Conservation (phyloP, 2,329 filamentous ascomycete species). For the Pseudogymnoascus sp. region DNA sequence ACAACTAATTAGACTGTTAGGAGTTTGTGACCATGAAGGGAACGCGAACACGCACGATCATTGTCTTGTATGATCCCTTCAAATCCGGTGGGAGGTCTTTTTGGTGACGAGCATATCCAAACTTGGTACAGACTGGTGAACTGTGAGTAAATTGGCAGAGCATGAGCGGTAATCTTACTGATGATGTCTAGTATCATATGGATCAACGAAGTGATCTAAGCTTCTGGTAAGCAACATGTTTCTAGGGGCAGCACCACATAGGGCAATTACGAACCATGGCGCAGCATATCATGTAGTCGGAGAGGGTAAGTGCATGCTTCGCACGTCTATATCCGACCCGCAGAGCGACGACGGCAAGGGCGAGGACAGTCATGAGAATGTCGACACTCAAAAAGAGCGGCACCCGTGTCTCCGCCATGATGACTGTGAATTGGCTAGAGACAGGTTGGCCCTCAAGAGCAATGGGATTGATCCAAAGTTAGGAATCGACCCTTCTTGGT, state of each 20-base stretch:
- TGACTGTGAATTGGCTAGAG: background rate
- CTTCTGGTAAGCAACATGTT: background rate
- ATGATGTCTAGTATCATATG: slow-evolving; percentile 3
- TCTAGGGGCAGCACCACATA: background rate
- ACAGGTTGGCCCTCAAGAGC: background rate
- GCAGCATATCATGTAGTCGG: slow-evolving; percentile 3
- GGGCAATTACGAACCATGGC: background rate
- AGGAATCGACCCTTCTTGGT: background rate
- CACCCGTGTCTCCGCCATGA: background rate
- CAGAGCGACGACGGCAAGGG: background rate
- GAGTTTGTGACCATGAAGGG: background rate
- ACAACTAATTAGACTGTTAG: slow-evolving; percentile 4
- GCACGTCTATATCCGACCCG: background rate
- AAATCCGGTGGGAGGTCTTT: background rate
- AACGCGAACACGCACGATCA: background rate
- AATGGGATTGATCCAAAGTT: background rate
- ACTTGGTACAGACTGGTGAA: background rate
- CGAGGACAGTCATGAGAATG: background rate
- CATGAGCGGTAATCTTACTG: background rate
- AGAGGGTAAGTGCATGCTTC: background rate
- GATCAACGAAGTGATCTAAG: background rate
- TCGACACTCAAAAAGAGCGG: slow-evolving; percentile 1
- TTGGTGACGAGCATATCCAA: slow-evolving; percentile 3
- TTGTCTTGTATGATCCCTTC: slow-evolving; percentile 1
- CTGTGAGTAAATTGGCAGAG: background rate